Conservation (phyloP, 805 yeast genomes). For the Vanderwaltozyma tropicalis region DNA sequence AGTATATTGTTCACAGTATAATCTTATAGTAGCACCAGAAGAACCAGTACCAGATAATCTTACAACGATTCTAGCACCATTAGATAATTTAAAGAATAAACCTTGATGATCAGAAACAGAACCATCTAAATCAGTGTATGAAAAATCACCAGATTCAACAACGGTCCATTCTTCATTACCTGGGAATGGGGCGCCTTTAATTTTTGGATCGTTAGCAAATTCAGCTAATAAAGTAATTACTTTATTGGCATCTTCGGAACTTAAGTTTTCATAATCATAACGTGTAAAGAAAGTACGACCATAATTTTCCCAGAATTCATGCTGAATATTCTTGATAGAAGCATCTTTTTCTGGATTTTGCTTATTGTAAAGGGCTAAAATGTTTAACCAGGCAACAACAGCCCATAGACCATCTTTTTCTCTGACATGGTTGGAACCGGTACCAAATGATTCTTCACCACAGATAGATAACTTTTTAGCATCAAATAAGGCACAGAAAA, state of each 20-base stretch:
- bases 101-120: slow-evolving; percentile 85
- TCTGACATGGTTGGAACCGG: slow-evolving; percentile 96
- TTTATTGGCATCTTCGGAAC: slow-evolving; percentile 60
- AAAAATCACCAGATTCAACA: slow-evolving; percentile 75
- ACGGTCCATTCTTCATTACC: slow-evolving; percentile 41
- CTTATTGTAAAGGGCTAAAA: slow-evolving; percentile 73
- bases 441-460: slow-evolving; percentile 97
- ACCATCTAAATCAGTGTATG: slow-evolving; percentile 92
- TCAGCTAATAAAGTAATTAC: slow-evolving; percentile 46
- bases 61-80: slow-evolving; percentile 79
- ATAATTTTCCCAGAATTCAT: slow-evolving; percentile 79
- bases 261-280: slow-evolving; percentile 84
- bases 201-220: slow-evolving; percentile 29
- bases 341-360: slow-evolving; percentile 47
- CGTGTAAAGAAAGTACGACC: slow-evolving; percentile 97
- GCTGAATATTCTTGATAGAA: slow-evolving; percentile 72
- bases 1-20: slow-evolving; percentile 81
- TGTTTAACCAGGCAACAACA: slow-evolving; percentile 91
- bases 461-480: slow-evolving; percentile 89
- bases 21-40: slow-evolving; percentile 91
- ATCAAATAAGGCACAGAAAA: slow-evolving; percentile 92
- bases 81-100: slow-evolving; percentile 65
- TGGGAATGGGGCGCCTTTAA: slow-evolving; percentile 43
- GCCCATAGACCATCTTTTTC: slow-evolving; percentile 99
- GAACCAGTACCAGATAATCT: slow-evolving; percentile 98